Base-by-base conservation (phyloP, 345 rosid genomes). In the Salix viminalis region DNA sequence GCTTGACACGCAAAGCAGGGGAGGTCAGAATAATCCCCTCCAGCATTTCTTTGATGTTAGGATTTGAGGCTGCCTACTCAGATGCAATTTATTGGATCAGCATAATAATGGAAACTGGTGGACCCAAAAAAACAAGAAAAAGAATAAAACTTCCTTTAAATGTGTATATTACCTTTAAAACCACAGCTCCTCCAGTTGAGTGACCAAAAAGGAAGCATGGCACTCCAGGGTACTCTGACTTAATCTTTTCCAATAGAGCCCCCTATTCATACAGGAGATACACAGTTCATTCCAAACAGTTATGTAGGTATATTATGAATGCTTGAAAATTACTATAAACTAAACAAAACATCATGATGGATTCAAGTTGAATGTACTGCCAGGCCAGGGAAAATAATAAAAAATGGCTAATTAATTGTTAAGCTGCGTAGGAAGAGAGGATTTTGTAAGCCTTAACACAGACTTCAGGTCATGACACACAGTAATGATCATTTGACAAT, bases 191-290 rank as follows among this genome's bases (percentile, higher is more conserved):
- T 81, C 99, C 98, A 0, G 98, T 94, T 44, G 97, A 96, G 75
- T 96, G 99, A 81, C 99, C 99, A 81, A 93, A 92, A 50, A 96
- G 98, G 81, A 96, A 96, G 86, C 99, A 96, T 26, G 97, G 97
- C 26, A 91, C 79, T n/a, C 89, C 93, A 0, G 94, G 97, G 79
- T 96, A 83, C 65, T 94, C 98, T 39, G 79, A 84, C 85, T 80
- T 90, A 70, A 92, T 82, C 82, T 90, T 96, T 73, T 92, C 97
- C 92, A 94, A 82, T 86, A 92, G 91, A 78, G 96, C 89, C 74
- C 82, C 92, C 99, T 96, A 74, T 77, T 74, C 9, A 72, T 76
- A 78, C 50, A 65, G 39, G 58, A 34, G 16, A 41, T 1, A 64
- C 32, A 28, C 54, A 37, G 6, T 66, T 76, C 16, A 74, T 70